Evolutionary conservation across 2,329 filamentous ascomycete genomes (phyloP).

Genomic region (Sclerotinia sclerotiorum): DNA sequence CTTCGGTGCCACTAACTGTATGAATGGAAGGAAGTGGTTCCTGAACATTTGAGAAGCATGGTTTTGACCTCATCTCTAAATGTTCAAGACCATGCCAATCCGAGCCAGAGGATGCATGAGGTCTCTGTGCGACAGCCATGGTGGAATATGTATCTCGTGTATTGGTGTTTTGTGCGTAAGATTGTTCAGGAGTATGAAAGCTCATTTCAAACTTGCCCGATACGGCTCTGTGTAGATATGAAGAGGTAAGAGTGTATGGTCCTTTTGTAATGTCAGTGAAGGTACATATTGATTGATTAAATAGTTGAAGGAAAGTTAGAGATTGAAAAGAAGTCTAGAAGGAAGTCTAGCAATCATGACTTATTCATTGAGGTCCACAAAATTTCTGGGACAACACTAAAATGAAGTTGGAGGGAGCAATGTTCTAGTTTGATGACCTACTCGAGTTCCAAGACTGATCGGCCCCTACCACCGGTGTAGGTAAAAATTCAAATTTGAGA

Average conservation of each 20-base stretch:
- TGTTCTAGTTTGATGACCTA: neutral
- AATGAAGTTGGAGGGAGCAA: neutral
- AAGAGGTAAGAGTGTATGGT: neutral
- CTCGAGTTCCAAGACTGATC: constrained; percentile 10
- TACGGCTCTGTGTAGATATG: neutral
- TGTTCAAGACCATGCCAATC: constrained; percentile 10
- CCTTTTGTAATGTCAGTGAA: neutral
- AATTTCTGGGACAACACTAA: neutral
- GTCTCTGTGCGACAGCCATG: constrained; percentile 3
- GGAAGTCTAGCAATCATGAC: neutral
- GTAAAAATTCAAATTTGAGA: neutral
- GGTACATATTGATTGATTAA: neutral
- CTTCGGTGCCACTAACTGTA: neutral
- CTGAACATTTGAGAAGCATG: neutral
- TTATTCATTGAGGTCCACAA: neutral
- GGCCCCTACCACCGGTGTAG: neutral
- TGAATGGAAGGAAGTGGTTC: constrained; percentile 16
- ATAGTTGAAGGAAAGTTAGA: neutral
- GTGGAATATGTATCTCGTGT: neutral
- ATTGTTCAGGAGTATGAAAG: constrained; percentile 1
- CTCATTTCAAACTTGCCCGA: constrained; percentile 6
- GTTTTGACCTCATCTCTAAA: constrained; percentile 10
- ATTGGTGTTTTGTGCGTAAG: neutral
- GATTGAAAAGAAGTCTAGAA: neutral
- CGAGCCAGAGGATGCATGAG: neutral